Evolutionary conservation across 2,329 filamentous ascomycete genomes (phyloP), one percentile per base, ranked within the genome.

Genomic region (Penicillium crustosum): DNA sequence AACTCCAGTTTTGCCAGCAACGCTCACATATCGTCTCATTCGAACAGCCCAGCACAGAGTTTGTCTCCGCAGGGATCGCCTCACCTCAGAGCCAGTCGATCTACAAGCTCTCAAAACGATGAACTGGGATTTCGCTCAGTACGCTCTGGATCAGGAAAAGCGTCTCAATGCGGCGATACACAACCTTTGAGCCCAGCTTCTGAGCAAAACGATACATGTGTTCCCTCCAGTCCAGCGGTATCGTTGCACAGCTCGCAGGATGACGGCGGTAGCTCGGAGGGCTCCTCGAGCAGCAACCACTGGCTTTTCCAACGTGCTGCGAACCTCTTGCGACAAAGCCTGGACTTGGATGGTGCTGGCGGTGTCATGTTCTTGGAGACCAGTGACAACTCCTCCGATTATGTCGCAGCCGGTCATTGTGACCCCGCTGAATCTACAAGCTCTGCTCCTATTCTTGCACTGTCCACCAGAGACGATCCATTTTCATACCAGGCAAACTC

Each of bases 291-390:
- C n/a, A 51, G 51, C 44, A 45, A 61, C 38, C 59, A 53, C n/a
- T 63, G 58, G 62, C 60, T 61, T 21, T 63, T 64, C 41, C 58
- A 53, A 50, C 60, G 63, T 29, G 63, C 63, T 6, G 63, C 63
- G 8, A 66, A 66, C 29, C 47, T 66, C 2, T 56, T 66, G 12
- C 58, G 63, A 23, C 60, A 66, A 50, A 64, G 62, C 31, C 55
- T 61, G 13, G 62, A 61, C 21, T 43, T 61, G 35, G 45, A 57
- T 21, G 49, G 51, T 35, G 49, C 61, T 38, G 57, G 57, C 10
- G 59, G 61, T 12, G 61, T 63, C 8, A 58, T 55, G 29, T 60
- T 61, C 15, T 21, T 63, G 35, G 61, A 58, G 31, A 35, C 49
- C 6, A 44, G 38, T 8, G 41, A 52, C 25, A 60, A 60, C 10